Base-by-base conservation (phyloP, 2,329 filamentous ascomycete genomes). In the Paecilomyces formosus region DNA sequence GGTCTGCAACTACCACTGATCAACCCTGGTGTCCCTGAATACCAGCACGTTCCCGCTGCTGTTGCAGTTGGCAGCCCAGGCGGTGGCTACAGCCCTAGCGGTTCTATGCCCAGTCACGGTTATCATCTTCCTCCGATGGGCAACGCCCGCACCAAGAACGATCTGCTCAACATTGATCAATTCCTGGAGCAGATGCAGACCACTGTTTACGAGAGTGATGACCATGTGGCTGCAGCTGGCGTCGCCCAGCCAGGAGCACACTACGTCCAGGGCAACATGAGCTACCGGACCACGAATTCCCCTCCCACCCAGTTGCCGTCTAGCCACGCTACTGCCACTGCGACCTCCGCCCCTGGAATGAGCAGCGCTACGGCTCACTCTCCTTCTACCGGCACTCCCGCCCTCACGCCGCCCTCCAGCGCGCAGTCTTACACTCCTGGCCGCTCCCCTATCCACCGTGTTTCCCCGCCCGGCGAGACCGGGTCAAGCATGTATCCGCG, bases 101-200 rank as follows among this genome's bases (percentile, higher is more conserved):
- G 83, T 59, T 82, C 86, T 39, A 82, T 88, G 65, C 83, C 88
- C 49, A 86, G 90, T 72, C 90, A 92, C 56, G 81, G 83, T 69
- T 96, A 97, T 77, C 90, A 91, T 62, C 82, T 97, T 60, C 90
- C 94, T 57, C 86, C 92, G 9, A 91, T 96, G 80, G 86, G 87
- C 54, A 95, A 92, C 68, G 82, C 95, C 58, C 87, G 93, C 70
- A 97, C 92, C 54, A 96, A 97, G 82, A 92, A 86, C 72, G 94
- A 99, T 72, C 81, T 99, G 51, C 80, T 96, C 72, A 92, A 96
- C 72, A 92, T 97, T 69, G 94, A 97, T 73, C 89, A 92, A 70
- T 90, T 97, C 73, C 84, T 99, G 57, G 92, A 96, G 76, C 91
- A 97, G 76, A 93, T 97, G 82, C 92, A 97, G 76, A 87, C 88